A percentile compares a stretch with the other conserved stretches of the same genome.
These are phyloP conservation scores for Novymonas esmeraldas DNA, from an alignment of 208 protist species.

Conservation along the genomic window DNA sequence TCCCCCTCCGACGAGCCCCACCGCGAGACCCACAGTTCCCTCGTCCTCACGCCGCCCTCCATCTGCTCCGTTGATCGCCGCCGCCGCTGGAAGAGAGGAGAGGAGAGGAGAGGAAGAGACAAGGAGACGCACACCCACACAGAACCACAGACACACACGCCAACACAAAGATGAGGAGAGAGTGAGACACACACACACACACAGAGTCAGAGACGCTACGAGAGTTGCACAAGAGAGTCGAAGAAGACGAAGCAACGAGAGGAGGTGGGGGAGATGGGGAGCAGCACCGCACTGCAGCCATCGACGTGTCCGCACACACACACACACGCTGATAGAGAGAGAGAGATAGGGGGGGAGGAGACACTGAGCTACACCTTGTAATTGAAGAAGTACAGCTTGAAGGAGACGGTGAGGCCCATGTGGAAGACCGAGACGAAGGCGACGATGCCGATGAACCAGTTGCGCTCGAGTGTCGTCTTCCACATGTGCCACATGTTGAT, in stretches of 20 bases:
- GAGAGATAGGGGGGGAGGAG: no score
- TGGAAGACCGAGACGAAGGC: conserved; percentile 60
- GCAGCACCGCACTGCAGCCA: neutral
- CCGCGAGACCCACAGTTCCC: no score
- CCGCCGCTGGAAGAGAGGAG: neutral
- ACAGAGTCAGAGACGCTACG: no score
- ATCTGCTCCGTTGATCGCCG: no score
- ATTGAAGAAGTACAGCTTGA: conserved; percentile 92
- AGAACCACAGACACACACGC: no score
- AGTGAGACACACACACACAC: neutral
- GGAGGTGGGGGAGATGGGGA: no score
- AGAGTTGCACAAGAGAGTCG: neutral
- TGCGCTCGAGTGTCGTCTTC: conserved; percentile 60
- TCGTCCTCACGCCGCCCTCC: no score
- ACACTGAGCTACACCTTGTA: conserved; percentile 51
- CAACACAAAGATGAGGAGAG: neutral
- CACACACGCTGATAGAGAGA: no score
- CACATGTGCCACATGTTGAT: conserved; percentile 86
- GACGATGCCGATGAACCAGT: conserved; percentile 76
- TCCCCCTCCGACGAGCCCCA: no score
- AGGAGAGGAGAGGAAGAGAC: neutral
- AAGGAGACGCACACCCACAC: neutral
- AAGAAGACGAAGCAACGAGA: no score
- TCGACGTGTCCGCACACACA: neutral
- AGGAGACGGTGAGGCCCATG: conserved; percentile 75